Evolutionary conservation across 108 stramenopile species (phyloP).

Genomic region (Seminavis robusta): DNA sequence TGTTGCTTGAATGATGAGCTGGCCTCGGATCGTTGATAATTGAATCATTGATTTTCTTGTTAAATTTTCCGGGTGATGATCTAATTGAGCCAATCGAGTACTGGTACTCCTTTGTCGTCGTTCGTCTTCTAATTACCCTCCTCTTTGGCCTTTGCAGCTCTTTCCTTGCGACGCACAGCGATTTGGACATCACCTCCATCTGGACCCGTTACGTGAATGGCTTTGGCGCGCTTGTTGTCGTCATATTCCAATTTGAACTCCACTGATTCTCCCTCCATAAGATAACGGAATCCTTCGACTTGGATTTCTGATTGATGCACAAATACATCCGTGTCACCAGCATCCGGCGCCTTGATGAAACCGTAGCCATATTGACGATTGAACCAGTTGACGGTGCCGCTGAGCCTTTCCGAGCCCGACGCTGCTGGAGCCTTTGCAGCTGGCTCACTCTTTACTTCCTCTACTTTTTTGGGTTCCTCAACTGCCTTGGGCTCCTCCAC

Average conservation of each 20-base stretch:
- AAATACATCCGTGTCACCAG: slow-evolving; percentile 31
- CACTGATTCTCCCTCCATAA: slow-evolving; percentile 42
- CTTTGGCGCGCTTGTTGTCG: slow-evolving; percentile 39
- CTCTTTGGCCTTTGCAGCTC: too few species aligned
- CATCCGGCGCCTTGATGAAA: slow-evolving; percentile 39
- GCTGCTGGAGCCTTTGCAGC: background rate
- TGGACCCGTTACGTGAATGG: slow-evolving; percentile 72
- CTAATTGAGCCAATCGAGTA: too few species aligned
- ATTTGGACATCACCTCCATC: slow-evolving; percentile 58
- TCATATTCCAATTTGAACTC: slow-evolving; percentile 48
- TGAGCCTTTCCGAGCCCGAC: background rate
- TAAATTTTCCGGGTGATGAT: too few species aligned
- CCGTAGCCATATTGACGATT: slow-evolving; percentile 55
- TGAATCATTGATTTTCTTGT: too few species aligned
- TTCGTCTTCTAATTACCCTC: too few species aligned
- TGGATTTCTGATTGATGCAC: slow-evolving; percentile 38
- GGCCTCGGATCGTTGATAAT: too few species aligned
- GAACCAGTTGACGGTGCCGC: slow-evolving; percentile 44
- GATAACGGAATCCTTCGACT: slow-evolving; percentile 20
- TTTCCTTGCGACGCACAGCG: too few species aligned
- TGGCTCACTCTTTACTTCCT: background rate
- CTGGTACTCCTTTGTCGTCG: too few species aligned
- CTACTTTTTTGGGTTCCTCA: background rate
- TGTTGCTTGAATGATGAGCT: too few species aligned
- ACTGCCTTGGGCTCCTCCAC: background rate